Base-by-base conservation (phyloP, 2,329 filamentous ascomycete genomes). In the Pseudogymnoascus sp. region DNA sequence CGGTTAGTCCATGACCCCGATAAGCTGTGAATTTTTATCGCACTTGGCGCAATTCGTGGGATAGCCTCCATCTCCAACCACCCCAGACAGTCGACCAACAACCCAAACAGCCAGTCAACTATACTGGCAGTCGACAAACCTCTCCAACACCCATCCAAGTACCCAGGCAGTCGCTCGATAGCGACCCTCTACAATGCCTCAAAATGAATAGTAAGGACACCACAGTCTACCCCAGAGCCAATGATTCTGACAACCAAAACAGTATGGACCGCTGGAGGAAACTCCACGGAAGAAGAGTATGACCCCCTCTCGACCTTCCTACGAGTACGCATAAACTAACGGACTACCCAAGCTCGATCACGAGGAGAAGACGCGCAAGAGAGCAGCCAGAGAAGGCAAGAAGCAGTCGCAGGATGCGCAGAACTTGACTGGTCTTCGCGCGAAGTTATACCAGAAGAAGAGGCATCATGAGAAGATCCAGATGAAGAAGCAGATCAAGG, bases 381-480 rank as follows among this genome's bases (percentile, higher is more conserved):
- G 87, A 69, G 80, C 85, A 67, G 93, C 92, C 65, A 88, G 93
- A 78, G 90, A 95, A 79, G 87, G 85, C 66, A 92, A 97, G 82
- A 86, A 91, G 77, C 84, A 85, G 65, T 92, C 89, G 61, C 83
- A 92, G 73, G 88, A 95, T 78, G 91, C 92, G 37, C 92, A 97
- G 81, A 95, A 94, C 77, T 82, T 96, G 72, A 88, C 90, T 66
- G 92, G 92, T 67, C 85, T 96, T 70, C 83, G 90, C 67, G 92
- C 92, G 69, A 97, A 97, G 82, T 81, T 94, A 73, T 87, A 93
- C 80, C 88, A 92, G 76, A 87, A 96, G 84, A 90, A 91, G 81
- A 85, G 92, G 14, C 89, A 91, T 79, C 89, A 91, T 75, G 91
- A 97, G 82, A 97, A 97, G 87, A 94, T 95, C 76, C 90, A 94